phyloP scores from a whole-genome alignment of 2,329 filamentous ascomycete genomes.

The Xylariaceae sp. region DNA sequence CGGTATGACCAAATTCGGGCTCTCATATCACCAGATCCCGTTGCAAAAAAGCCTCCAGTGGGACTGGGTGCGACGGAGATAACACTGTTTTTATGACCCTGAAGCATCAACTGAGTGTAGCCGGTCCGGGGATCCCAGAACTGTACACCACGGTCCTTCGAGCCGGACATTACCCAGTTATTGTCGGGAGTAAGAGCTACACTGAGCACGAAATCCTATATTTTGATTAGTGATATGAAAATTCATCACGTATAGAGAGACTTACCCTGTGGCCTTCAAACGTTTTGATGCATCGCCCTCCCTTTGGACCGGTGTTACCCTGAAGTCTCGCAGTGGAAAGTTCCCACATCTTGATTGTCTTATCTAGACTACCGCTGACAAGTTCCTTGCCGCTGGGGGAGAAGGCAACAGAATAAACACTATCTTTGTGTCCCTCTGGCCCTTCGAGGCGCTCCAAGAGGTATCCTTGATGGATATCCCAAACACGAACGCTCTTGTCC shows the following conservation, averaged over 20 bases:
- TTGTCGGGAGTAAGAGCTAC: slow-evolving; percentile 93
- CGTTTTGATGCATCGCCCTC: slow-evolving; percentile 89
- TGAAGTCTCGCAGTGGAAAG: slow-evolving; percentile 62
- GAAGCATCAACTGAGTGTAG: slow-evolving; percentile 93
- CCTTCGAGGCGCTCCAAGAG: slow-evolving; percentile 89
- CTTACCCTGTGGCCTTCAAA: slow-evolving; percentile 92
- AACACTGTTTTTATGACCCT: slow-evolving; percentile 98
- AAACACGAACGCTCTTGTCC: slow-evolving; percentile 96
- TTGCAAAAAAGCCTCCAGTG: slow-evolving; percentile 82
- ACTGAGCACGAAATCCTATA: slow-evolving; percentile 87
- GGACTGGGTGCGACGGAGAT: slow-evolving; percentile 96
- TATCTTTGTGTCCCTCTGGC: slow-evolving; percentile 91
- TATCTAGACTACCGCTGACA: slow-evolving; percentile 90
- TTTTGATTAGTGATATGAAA: slow-evolving; percentile 26
- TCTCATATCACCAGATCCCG: slow-evolving; percentile 94
- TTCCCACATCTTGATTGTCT: slow-evolving; percentile 99
- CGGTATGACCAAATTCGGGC: slow-evolving; percentile 93
- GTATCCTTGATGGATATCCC: slow-evolving; percentile 83
- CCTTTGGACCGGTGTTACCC: slow-evolving; percentile 64
- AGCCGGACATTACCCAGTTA: slow-evolving; percentile 93
- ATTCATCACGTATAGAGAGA: slow-evolving; percentile 12
- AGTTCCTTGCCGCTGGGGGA: slow-evolving; percentile 88
- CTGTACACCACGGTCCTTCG: slow-evolving; percentile 94
- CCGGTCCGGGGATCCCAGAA: slow-evolving; percentile 97
- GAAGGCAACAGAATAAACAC: slow-evolving; percentile 94